Evolutionary conservation across 2,329 filamentous ascomycete species (phyloP).

Genomic region (Colletotrichum acutatum): DNA sequence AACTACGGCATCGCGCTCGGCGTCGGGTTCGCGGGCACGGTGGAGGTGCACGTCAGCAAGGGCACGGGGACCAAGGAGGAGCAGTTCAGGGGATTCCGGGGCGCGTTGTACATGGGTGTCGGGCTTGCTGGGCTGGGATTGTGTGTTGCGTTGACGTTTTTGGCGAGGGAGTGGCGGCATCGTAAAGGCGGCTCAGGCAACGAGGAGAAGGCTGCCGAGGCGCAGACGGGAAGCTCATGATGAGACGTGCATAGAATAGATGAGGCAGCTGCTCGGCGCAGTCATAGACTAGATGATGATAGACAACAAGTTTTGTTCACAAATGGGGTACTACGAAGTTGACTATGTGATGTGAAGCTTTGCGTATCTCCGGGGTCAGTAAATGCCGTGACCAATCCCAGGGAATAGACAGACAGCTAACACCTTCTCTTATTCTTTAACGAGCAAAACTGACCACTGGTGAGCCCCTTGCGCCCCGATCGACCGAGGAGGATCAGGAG

Average conservation of each 20-base stretch:
- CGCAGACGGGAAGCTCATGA: not conserved
- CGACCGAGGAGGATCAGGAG: too few relatives aligned
- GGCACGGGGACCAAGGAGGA: conserved; percentile 38
- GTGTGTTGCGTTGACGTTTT: conserved; percentile 12
- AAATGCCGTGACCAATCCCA: too few relatives aligned
- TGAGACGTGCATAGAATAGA: not conserved
- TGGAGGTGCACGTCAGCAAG: conserved; percentile 58
- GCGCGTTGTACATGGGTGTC: conserved; percentile 54
- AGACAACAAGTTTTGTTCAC: not conserved
- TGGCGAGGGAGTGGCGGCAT: conserved; percentile 31
- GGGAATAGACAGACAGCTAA: too few relatives aligned
- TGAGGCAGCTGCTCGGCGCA: not conserved
- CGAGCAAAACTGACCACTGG: too few relatives aligned
- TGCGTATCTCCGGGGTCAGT: too few relatives aligned
- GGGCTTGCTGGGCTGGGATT: conserved; percentile 43
- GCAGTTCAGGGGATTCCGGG: conserved; percentile 48
- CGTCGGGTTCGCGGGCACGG: conserved; percentile 73
- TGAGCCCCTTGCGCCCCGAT: too few relatives aligned
- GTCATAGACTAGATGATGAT: not conserved
- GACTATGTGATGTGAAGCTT: too few relatives aligned
- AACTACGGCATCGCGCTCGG: conserved; percentile 77
- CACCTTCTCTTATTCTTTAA: too few relatives aligned
- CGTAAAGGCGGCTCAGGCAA: not conserved
- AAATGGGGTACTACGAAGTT: too few relatives aligned
- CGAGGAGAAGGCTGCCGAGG: conserved; percentile 16